phyloP scores from a whole-genome alignment of 1,284 basidiomycete species.

The Cutaneotrichosporon daszewskae region DNA sequence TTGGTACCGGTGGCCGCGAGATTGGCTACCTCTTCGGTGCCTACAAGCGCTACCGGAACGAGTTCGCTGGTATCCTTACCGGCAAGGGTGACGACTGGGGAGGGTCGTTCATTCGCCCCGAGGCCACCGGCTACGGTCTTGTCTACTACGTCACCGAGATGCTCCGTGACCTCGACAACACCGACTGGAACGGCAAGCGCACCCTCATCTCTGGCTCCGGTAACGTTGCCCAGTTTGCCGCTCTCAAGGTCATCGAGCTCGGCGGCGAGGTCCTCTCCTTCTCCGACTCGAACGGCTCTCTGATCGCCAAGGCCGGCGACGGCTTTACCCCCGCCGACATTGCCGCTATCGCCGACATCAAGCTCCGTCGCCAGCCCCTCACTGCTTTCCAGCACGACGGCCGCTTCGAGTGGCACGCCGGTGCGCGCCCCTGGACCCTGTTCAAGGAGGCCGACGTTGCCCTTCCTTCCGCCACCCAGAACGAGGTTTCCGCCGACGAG shows the following conservation, averaged over 20 bases:
- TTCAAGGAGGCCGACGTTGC: conserved; percentile 64
- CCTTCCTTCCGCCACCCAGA: conserved; percentile 71
- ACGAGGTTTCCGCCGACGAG: conserved; percentile 64
- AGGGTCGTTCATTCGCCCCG: conserved; percentile 66
- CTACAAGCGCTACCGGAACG: conserved; percentile 69
- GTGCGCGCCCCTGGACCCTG: conserved; percentile 69
- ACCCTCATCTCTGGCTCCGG: conserved; percentile 70
- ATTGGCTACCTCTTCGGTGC: conserved; percentile 66
- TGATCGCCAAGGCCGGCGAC: conserved; percentile 54
- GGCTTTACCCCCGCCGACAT: conserved; percentile 61
- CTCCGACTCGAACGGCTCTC: conserved; percentile 68
- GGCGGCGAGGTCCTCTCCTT: conserved; percentile 69
- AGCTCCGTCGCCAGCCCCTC: conserved; percentile 60
- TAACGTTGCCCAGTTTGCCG: conserved; percentile 71
- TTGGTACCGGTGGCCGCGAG: conserved; percentile 64
- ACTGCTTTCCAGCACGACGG: conserved; percentile 52
- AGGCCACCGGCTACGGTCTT: conserved; percentile 67
- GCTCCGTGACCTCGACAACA: conserved; percentile 49
- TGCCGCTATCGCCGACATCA: conserved; percentile 57
- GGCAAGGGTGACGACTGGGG: conserved; percentile 71
- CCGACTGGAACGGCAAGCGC: conserved; percentile 53
- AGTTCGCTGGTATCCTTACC: conserved; percentile 70
- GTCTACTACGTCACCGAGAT: conserved; percentile 68
- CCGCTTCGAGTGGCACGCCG: conserved; percentile 62
- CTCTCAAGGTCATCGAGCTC: conserved; percentile 72